phyloP scores from a whole-genome alignment of 768 basidiomycete species.

The Psilocybe subaeruginosa region DNA sequence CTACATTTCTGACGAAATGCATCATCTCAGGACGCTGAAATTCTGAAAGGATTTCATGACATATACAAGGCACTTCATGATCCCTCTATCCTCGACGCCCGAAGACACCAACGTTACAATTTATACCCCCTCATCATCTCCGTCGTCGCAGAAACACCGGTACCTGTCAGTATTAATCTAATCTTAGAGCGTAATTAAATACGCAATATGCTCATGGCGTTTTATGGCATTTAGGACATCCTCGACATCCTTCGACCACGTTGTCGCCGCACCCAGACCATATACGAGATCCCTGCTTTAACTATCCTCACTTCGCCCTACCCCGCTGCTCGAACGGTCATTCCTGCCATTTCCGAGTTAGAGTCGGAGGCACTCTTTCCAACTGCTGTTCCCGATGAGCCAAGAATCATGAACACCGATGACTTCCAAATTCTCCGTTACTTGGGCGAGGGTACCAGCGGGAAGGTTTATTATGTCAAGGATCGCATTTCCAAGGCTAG shows the following conservation, averaged over 20 bases:
- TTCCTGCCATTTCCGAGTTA: not conserved
- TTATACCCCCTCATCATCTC: slow-evolving; percentile 2
- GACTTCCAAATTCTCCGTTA: slow-evolving; percentile 26
- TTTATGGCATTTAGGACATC: slow-evolving; percentile 3
- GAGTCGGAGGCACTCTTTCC: not conserved
- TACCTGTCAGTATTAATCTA: slow-evolving; percentile 8
- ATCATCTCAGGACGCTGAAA: slow-evolving; percentile 13
- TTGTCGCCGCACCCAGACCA: slow-evolving; percentile 13
- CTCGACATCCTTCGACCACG: slow-evolving; percentile 8
- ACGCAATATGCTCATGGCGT: slow-evolving; percentile 8
- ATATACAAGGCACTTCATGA: slow-evolving; percentile 21
- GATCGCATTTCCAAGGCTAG: slow-evolving; percentile 23
- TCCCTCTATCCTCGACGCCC: slow-evolving; percentile 21
- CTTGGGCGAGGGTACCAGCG: slow-evolving; percentile 30
- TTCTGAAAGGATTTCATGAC: slow-evolving; percentile 7
- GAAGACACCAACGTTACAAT: slow-evolving; percentile 13
- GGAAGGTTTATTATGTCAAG: slow-evolving; percentile 30
- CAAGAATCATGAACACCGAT: slow-evolving; percentile 13
- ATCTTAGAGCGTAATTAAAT: slow-evolving; percentile 6
- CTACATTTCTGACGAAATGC: not conserved
- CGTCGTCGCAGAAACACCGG: slow-evolving; percentile 13
- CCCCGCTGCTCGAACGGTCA: not conserved
- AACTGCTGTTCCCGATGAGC: not conserved
- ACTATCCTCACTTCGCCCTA: slow-evolving; percentile 2
- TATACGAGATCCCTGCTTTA: slow-evolving; percentile 8